phyloP scores from a whole-genome alignment of 2,329 filamentous ascomycete genomes.

The Rhinocladiella mackenziei region DNA sequence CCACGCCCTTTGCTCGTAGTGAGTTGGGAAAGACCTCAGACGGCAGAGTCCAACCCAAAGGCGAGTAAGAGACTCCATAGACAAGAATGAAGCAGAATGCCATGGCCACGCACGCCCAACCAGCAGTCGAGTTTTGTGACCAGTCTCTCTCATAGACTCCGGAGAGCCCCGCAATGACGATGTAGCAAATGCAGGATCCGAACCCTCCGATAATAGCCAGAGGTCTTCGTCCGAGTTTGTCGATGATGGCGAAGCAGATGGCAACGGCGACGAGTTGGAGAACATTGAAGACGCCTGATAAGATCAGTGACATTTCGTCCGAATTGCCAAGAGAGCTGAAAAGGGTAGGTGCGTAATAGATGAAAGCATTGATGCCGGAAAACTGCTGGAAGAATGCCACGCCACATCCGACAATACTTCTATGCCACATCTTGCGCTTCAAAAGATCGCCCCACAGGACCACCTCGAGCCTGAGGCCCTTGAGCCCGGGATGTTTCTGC shows the following conservation, averaged over 20 bases:
- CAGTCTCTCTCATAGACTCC: slow-evolving; percentile 51
- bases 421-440: slow-evolving; percentile 46
- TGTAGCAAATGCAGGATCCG: slow-evolving; percentile 57
- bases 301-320: slow-evolving; percentile 49
- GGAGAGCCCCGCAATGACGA: slow-evolving; percentile 62
- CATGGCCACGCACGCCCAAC: slow-evolving; percentile 55
- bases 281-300: slow-evolving; percentile 53
- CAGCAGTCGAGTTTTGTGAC: slow-evolving; percentile 48
- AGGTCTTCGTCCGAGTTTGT: slow-evolving; percentile 44
- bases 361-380: slow-evolving; percentile 52
- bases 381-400: slow-evolving; percentile 59
- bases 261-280: slow-evolving; percentile 46
- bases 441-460: slow-evolving; percentile 50
- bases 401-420: slow-evolving; percentile 51
- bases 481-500: slow-evolving; percentile 38
- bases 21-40: slow-evolving; percentile 61
- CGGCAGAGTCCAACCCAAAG: slow-evolving; percentile 40
- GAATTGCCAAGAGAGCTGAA: slow-evolving; percentile 49
- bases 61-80: slow-evolving; percentile 55
- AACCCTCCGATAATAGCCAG: slow-evolving; percentile 45
- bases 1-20: slow-evolving; percentile 61
- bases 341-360: slow-evolving; percentile 59
- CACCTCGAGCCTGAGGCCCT: slow-evolving; percentile 45
- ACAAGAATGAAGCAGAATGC: slow-evolving; percentile 47
- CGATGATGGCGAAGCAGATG: slow-evolving; percentile 48